A percentile compares a stretch with the other conserved stretches of the same genome.
Evolutionary conservation across 2,329 filamentous ascomycete species (phyloP).

Genomic region (Drechmeria coniospora): DNA sequence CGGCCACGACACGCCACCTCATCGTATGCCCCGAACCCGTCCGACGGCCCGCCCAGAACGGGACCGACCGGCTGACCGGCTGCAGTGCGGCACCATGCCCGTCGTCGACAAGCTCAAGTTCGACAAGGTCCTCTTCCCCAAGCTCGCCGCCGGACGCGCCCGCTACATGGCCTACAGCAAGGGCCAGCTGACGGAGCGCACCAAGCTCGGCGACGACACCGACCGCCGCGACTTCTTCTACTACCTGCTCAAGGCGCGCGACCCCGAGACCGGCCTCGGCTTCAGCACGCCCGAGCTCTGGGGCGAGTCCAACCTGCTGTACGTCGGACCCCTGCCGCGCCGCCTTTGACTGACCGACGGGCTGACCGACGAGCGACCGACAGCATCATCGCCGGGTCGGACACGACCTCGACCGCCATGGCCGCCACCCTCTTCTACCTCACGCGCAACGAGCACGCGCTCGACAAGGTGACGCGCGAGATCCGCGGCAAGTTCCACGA

Average conservation of each 20-base stretch:
- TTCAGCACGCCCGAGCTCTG: conserved; percentile 52
- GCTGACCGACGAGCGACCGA: background rate
- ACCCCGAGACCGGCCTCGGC: conserved; percentile 54
- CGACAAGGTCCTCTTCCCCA: conserved; percentile 52
- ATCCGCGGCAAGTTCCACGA: conserved; percentile 34
- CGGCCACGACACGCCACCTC: conserved; percentile 52
- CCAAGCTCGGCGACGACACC: conserved; percentile 47
- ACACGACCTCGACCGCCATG: conserved; percentile 57
- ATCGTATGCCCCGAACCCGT: conserved; percentile 35
- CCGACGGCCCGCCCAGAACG: background rate
- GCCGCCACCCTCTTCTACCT: conserved; percentile 49
- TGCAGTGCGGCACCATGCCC: conserved; percentile 56
- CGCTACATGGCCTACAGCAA: conserved; percentile 59
- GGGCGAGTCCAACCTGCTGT: conserved; percentile 55
- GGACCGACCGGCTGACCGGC: conserved; percentile 5
- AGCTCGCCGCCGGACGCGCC: conserved; percentile 49
- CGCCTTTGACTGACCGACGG: background rate
- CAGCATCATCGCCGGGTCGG: conserved; percentile 54
- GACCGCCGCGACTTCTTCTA: conserved; percentile 64
- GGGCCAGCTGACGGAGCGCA: conserved; percentile 49
- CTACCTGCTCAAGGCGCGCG: conserved; percentile 54
- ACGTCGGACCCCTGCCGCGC: conserved; percentile 9
- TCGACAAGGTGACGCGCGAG: conserved; percentile 33
- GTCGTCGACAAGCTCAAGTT: conserved; percentile 49
- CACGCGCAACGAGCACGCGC: conserved; percentile 31